These are phyloP conservation scores for Daldinia loculata DNA, from an alignment of 495 filamentous ascomycete species.

Conservation along the genomic window DNA sequence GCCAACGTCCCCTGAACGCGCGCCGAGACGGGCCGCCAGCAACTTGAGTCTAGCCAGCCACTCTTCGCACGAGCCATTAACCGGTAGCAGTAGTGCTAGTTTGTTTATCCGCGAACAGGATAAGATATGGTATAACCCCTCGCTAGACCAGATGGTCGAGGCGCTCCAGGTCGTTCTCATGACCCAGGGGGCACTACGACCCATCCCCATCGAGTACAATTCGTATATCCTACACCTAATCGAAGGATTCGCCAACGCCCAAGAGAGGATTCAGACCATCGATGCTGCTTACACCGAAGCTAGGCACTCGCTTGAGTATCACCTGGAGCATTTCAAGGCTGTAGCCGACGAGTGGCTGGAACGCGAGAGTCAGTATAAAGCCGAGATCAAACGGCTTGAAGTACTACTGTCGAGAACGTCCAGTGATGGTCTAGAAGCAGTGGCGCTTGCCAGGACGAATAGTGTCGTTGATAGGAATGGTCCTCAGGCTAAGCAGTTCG, in stretches of 20 bases:
- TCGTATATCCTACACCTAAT: conserved; percentile 53
- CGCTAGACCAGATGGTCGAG: conserved; percentile 55
- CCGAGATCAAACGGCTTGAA: conserved; percentile 60
- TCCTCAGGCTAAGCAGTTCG: conserved; percentile 43
- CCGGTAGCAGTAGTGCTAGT: neutral
- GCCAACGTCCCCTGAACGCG: conserved; percentile 9
- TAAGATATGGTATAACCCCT: conserved; percentile 53
- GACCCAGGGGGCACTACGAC: conserved; percentile 38
- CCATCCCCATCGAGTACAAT: conserved; percentile 51
- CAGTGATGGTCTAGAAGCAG: conserved; percentile 57
- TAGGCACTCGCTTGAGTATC: conserved; percentile 47
- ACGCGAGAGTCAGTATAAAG: conserved; percentile 53
- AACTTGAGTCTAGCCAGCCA: conserved; percentile 13
- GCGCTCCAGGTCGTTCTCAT: conserved; percentile 50
- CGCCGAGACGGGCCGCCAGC: conserved; percentile 17
- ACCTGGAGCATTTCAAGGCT: conserved; percentile 51
- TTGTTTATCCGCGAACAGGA: conserved; percentile 39
- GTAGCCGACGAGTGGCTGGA: conserved; percentile 55
- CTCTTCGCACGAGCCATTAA: neutral
- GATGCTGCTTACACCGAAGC: conserved; percentile 43
- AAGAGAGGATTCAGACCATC: conserved; percentile 20
- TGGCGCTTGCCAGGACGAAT: conserved; percentile 54
- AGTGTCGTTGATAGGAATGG: conserved; percentile 52
- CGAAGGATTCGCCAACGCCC: conserved; percentile 49
- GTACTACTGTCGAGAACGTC: conserved; percentile 56